Conservation (phyloP, 257 asterid genomes). For the Nicotiana benthamiana region DNA sequence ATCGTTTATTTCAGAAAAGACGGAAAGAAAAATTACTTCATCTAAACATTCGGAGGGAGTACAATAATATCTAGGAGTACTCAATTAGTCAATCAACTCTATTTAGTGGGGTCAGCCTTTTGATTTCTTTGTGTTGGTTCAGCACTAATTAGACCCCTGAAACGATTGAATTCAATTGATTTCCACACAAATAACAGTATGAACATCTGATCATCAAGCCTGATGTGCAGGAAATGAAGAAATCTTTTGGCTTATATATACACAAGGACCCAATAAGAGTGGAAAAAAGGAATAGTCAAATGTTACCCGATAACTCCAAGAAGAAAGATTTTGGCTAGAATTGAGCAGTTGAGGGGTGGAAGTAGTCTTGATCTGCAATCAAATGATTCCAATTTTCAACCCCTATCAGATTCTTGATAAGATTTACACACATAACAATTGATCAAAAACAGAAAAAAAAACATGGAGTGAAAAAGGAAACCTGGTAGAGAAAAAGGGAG, state of each 20-base stretch:
- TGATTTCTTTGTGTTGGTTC: neutral
- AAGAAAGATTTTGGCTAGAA: constrained; percentile 45
- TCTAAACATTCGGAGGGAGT: too few relatives aligned
- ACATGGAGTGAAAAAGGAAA: neutral
- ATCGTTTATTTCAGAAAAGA: too few relatives aligned
- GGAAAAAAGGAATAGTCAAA: neutral
- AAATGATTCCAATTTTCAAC: neutral
- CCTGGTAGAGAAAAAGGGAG: constrained; percentile 57
- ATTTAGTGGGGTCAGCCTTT: too few relatives aligned
- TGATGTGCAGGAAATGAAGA: neutral
- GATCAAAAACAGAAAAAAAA: neutral
- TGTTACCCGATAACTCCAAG: constrained; percentile 72
- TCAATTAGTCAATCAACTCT: too few relatives aligned
- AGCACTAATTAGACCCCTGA: neutral
- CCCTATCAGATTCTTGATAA: neutral
- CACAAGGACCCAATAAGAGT: neutral
- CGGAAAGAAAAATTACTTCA: too few relatives aligned
- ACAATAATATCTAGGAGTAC: too few relatives aligned
- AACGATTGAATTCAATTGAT: neutral
- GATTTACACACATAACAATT: neutral
- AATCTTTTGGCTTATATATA: neutral
- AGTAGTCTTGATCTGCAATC: constrained; percentile 44
- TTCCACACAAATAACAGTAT: neutral
- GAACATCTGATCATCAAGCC: neutral
- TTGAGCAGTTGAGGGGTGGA: constrained; percentile 45